These are phyloP conservation scores for Magnaporthiopsis rhizophila DNA, from an alignment of 2,329 filamentous ascomycete genomes.

Conservation along the genomic window DNA sequence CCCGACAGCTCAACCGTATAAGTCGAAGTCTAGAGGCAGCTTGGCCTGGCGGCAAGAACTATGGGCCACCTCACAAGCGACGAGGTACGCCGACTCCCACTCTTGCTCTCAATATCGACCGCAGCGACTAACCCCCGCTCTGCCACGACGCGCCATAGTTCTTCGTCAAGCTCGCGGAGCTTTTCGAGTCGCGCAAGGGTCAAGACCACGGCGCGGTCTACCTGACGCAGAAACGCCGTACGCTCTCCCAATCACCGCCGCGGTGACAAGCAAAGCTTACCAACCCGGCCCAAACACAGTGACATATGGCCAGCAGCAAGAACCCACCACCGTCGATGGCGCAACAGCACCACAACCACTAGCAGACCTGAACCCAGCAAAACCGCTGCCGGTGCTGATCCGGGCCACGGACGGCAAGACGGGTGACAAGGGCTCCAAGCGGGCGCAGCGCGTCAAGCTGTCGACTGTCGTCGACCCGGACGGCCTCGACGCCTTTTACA, in stretches of 20 bases:
- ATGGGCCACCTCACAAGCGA: slow-evolving; percentile 31
- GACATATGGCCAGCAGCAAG: slow-evolving; percentile 6
- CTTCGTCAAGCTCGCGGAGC: slow-evolving; percentile 58
- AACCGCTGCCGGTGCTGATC: slow-evolving; percentile 66
- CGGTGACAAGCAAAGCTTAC: neutral
- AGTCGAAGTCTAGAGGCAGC: neutral
- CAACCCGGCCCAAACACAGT: slow-evolving; percentile 7
- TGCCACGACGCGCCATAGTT: slow-evolving; percentile 44
- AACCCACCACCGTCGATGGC: slow-evolving; percentile 17
- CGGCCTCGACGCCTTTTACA: slow-evolving; percentile 73
- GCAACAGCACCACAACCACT: slow-evolving; percentile 35
- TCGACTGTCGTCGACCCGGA: slow-evolving; percentile 75
- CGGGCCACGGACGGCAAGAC: slow-evolving; percentile 76
- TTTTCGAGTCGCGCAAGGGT: slow-evolving; percentile 59
- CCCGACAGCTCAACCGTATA: neutral
- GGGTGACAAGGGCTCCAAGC: slow-evolving; percentile 45
- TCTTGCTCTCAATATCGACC: too few species aligned
- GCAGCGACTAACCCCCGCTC: neutral
- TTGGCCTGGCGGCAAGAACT: slow-evolving; percentile 4
- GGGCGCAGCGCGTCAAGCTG: slow-evolving; percentile 59
- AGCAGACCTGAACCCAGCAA: slow-evolving; percentile 50
- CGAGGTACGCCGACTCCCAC: slow-evolving; percentile 21
- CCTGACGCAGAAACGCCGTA: slow-evolving; percentile 70
- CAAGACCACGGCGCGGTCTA: slow-evolving; percentile 67
- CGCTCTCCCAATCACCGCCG: slow-evolving; percentile 16